Conservation (phyloP, 2,329 filamentous ascomycete genomes). For the Pleoardoris graminearum region DNA sequence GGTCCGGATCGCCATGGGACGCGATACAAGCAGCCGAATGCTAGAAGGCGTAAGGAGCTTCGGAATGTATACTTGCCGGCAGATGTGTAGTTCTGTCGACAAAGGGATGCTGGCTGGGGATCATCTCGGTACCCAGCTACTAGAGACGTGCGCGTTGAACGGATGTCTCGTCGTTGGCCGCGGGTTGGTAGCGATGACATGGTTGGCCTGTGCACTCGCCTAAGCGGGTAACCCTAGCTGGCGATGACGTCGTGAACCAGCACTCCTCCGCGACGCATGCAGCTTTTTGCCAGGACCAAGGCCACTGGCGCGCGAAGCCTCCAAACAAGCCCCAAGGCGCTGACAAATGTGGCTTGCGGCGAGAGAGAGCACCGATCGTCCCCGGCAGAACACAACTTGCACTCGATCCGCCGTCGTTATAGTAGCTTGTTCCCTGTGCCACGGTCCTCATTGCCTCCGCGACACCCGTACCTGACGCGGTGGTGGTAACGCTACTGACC, state of each 20-base stretch:
- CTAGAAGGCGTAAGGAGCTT: too few species aligned
- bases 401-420: not conserved
- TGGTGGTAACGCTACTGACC: not conserved
- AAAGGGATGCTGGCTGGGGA: too few species aligned
- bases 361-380: constrained; percentile 4
- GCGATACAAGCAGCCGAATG: too few species aligned
- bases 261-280: constrained; percentile 1
- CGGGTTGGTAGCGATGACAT: constrained; percentile 6
- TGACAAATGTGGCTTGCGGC: constrained; percentile 7
- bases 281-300: not conserved
- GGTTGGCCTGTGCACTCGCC: not conserved
- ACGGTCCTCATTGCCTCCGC: not conserved
- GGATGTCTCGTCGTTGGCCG: too few species aligned
- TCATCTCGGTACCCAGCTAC: too few species aligned
- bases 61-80: too few species aligned
- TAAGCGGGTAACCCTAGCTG: not conserved
- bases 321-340: not conserved
- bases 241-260: constrained; percentile 1
- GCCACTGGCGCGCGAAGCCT: not conserved
- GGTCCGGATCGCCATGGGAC: too few species aligned
- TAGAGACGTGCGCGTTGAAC: too few species aligned
- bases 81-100: too few species aligned
- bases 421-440: not conserved
- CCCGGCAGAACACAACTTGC: not conserved
- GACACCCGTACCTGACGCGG: not conserved